Percentiles rank a stretch among this genome's conserved stretches.
These are phyloP conservation scores for Haplographium delicatum DNA, from an alignment of 495 filamentous ascomycete genomes.

Conservation along the genomic window DNA sequence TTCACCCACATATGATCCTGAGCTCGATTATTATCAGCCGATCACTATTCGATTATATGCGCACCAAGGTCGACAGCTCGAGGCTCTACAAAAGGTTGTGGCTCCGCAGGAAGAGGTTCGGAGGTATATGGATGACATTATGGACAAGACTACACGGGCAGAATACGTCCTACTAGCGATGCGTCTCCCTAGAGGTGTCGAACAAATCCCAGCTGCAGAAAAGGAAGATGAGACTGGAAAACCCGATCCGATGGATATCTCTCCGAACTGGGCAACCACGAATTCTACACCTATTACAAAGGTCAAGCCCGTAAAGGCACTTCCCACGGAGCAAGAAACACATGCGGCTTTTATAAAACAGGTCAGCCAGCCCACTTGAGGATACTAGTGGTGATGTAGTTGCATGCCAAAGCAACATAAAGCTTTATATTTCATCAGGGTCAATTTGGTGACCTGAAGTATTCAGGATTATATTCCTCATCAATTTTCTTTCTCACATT, in stretches of 20 bases:
- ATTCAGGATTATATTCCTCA: background rate
- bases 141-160: slow-evolving; percentile 66
- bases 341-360: slow-evolving; percentile 41
- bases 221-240: slow-evolving; percentile 17
- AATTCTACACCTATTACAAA: slow-evolving; percentile 25
- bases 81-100: slow-evolving; percentile 72
- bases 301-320: slow-evolving; percentile 27
- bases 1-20: slow-evolving; percentile 39
- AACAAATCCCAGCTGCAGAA: slow-evolving; percentile 25
- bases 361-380: too few species aligned
- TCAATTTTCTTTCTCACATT: background rate
- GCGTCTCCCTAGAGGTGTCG: slow-evolving; percentile 50
- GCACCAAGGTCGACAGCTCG: slow-evolving; percentile 56
- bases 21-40: slow-evolving; percentile 81
- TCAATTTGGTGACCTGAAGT: too few species aligned
- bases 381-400: too few species aligned
- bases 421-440: background rate
- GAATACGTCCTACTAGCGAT: slow-evolving; percentile 64
- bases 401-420: background rate
- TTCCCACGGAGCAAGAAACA: slow-evolving; percentile 38
- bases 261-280: slow-evolving; percentile 40
- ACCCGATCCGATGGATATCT: slow-evolving; percentile 10
- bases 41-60: slow-evolving; percentile 74
- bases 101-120: slow-evolving; percentile 71
- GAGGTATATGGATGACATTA: slow-evolving; percentile 79